These are phyloP conservation scores for Calonectria hongkongensis DNA, from an alignment of 2,329 filamentous ascomycete species.

Conservation along the genomic window DNA sequence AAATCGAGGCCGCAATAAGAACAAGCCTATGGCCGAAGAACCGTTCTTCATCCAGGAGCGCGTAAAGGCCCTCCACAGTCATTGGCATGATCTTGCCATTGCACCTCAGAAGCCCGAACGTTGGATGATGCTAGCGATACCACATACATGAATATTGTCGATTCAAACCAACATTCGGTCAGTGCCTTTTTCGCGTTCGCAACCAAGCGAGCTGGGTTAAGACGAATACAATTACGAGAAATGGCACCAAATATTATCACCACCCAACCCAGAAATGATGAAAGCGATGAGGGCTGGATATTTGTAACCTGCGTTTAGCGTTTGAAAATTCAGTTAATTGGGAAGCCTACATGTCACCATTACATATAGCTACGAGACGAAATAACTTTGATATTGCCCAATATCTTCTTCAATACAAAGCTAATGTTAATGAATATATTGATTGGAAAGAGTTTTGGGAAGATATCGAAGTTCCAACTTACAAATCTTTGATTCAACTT, in stretches of 20 bases:
- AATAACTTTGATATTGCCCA: background rate
- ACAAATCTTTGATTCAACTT: background rate
- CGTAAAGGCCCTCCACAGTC: slow-evolving; percentile 1
- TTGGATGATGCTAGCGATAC: background rate
- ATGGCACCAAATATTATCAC: no score
- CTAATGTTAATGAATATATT: background rate
- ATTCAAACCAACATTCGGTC: background rate
- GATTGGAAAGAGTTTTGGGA: background rate
- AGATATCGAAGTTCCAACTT: background rate
- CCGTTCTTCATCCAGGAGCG: background rate
- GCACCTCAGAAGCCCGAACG: slow-evolving; percentile 3
- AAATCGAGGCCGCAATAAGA: background rate
- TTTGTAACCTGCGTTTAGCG: background rate
- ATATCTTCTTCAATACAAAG: background rate
- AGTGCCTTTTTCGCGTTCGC: background rate
- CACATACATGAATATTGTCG: background rate
- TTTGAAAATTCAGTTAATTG: background rate
- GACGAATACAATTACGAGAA: no score
- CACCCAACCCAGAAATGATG: background rate
- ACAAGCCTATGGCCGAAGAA: background rate
- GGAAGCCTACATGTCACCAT: background rate
- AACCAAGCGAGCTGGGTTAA: background rate
- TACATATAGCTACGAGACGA: background rate
- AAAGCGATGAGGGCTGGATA: background rate
- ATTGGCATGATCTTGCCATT: background rate